phyloP scores from a whole-genome alignment of 2,329 filamentous ascomycete species.

The Aspergillus bombycis region DNA sequence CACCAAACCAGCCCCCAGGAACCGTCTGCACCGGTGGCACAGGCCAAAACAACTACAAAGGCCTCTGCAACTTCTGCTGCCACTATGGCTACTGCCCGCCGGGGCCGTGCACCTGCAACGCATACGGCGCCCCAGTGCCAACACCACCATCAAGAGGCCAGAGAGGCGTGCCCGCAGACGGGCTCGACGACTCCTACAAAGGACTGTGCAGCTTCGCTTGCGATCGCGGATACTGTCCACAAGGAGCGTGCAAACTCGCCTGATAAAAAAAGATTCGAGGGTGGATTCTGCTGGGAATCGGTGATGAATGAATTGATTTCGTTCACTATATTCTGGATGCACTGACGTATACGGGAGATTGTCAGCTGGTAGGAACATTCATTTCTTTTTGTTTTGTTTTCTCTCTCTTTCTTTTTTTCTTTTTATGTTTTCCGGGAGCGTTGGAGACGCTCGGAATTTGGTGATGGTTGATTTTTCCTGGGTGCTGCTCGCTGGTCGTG shows the following conservation, averaged over 20 bases:
- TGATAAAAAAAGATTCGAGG: neutral
- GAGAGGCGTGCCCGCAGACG: constrained; percentile 20
- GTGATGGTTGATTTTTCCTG: neutral
- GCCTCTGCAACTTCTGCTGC: constrained; percentile 35
- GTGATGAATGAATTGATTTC: neutral
- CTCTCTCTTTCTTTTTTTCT: neutral
- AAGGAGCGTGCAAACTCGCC: constrained; percentile 25
- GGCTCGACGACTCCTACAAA: constrained; percentile 40
- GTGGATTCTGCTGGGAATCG: neutral
- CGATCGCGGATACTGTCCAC: constrained; percentile 52
- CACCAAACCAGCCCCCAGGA: neutral
- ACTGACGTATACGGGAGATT: neutral
- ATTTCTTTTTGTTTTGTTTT: neutral
- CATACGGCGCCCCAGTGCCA: constrained; percentile 25
- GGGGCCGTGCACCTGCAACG: constrained; percentile 35
- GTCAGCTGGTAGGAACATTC: neutral
- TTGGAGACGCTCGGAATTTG: neutral
- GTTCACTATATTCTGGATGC: neutral
- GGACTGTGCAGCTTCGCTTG: constrained; percentile 54
- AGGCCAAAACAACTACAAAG: constrained; percentile 33
- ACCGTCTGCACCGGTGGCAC: constrained; percentile 34
- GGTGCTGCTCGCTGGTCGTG: neutral
- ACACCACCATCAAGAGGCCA: constrained; percentile 28
- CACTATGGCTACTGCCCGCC: constrained; percentile 36
- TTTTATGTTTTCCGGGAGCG: neutral